Conservation (phyloP, 2,329 filamentous ascomycete species). For the Aureobasidium sp. region DNA sequence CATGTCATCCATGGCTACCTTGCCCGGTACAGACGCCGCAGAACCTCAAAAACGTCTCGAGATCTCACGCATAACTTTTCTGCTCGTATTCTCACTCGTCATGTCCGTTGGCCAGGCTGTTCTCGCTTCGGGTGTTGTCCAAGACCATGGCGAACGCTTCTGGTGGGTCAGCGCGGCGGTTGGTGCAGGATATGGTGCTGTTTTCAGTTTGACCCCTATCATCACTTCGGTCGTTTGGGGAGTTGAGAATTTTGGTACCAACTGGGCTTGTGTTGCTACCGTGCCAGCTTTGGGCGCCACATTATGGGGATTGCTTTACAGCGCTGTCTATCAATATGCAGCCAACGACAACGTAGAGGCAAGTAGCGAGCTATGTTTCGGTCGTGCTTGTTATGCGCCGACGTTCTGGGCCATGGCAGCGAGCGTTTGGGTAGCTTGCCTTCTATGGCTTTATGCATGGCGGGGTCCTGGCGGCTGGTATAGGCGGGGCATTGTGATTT, state of each 20-base stretch:
- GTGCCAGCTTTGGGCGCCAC: slow-evolving; percentile 81
- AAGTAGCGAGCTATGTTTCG: slow-evolving; percentile 63
- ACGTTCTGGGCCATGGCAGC: slow-evolving; percentile 82
- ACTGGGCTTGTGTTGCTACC: slow-evolving; percentile 93
- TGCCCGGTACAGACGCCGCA: slow-evolving; percentile 17
- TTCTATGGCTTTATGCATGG: slow-evolving; percentile 71
- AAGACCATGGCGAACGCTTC: slow-evolving; percentile 70
- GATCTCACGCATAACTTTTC: slow-evolving; percentile 71
- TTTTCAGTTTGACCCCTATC: slow-evolving; percentile 83
- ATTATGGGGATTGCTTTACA: slow-evolving; percentile 87
- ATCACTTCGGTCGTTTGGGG: slow-evolving; percentile 98
- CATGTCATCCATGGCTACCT: slow-evolving; percentile 31
- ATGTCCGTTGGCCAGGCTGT: slow-evolving; percentile 67
- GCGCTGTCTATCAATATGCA: slow-evolving; percentile 64
- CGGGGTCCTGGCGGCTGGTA: slow-evolving; percentile 43
- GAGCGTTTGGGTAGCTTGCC: slow-evolving; percentile 70
- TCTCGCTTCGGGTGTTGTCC: slow-evolving; percentile 66
- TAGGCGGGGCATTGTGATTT: slow-evolving; percentile 9
- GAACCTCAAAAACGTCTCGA: slow-evolving; percentile 34
- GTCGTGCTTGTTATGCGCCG: slow-evolving; percentile 66
- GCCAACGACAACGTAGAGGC: slow-evolving; percentile 36
- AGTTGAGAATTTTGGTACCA: slow-evolving; percentile 96
- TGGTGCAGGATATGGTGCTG: slow-evolving; percentile 84
- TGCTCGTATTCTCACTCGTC: slow-evolving; percentile 65
- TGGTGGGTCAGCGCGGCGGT: slow-evolving; percentile 78